These are phyloP conservation scores for Leccinellum rugosiceps DNA, from an alignment of 768 basidiomycete species.

Conservation along the genomic window DNA sequence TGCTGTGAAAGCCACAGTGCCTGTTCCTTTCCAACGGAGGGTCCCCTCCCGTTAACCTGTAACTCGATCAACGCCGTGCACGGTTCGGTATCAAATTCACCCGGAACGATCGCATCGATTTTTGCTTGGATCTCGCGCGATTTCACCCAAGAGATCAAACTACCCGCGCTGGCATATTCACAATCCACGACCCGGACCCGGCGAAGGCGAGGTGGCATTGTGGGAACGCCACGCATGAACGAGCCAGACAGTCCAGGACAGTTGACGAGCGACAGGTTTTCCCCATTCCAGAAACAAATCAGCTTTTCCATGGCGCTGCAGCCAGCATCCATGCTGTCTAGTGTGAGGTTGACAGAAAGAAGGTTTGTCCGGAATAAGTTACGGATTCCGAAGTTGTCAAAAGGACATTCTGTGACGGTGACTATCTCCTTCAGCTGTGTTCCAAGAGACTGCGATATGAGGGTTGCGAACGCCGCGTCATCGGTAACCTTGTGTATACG, in stretches of 20 bases:
- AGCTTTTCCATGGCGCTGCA: not conserved
- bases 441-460: slow-evolving; percentile 3
- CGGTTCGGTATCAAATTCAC: not conserved
- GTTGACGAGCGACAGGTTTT: slow-evolving; percentile 2
- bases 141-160: not conserved
- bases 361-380: not conserved
- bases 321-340: not conserved
- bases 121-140: slow-evolving; percentile 1
- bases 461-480: not conserved
- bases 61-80: slow-evolving; percentile 4
- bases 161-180: not conserved
- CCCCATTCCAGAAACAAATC: slow-evolving; percentile 9
- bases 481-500: not conserved
- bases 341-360: not conserved
- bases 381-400: slow-evolving; percentile 1
- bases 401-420: not conserved
- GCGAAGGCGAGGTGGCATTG: not conserved
- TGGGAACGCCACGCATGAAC: slow-evolving; percentile 4
- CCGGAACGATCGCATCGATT: not conserved
- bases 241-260: slow-evolving; percentile 1
- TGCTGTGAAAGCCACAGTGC: slow-evolving; percentile 4
- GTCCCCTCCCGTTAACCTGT: slow-evolving; percentile 2
- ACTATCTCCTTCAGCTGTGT: slow-evolving; percentile 2
- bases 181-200: slow-evolving; percentile 7
- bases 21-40: not conserved